Percentiles rank a stretch among this genome's conserved stretches.
These are phyloP conservation scores for Boletus insuetus DNA, from an alignment of 768 basidiomycete species.

Conservation along the genomic window DNA sequence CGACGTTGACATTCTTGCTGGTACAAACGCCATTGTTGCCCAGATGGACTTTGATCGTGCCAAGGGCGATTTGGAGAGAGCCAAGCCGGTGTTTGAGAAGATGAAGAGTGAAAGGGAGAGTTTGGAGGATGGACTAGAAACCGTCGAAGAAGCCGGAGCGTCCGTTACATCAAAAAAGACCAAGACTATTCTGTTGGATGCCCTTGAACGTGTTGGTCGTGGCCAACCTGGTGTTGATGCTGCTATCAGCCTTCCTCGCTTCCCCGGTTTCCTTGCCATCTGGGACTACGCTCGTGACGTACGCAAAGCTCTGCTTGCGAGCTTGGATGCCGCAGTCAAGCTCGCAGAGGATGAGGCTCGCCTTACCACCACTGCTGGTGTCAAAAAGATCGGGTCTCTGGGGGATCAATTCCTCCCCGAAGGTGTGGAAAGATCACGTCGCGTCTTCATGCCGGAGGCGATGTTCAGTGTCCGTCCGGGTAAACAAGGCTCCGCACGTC, in stretches of 20 bases:
- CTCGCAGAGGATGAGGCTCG: slow-evolving; percentile 85
- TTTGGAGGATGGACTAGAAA: slow-evolving; percentile 77
- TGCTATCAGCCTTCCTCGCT: slow-evolving; percentile 61
- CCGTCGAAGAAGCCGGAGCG: slow-evolving; percentile 73
- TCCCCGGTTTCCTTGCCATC: slow-evolving; percentile 77
- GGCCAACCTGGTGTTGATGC: slow-evolving; percentile 67
- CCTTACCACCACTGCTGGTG: slow-evolving; percentile 56
- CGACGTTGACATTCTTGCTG: slow-evolving; percentile 85
- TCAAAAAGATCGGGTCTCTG: slow-evolving; percentile 62
- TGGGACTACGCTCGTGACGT: slow-evolving; percentile 89
- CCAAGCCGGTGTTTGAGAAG: slow-evolving; percentile 83
- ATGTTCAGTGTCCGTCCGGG: slow-evolving; percentile 77
- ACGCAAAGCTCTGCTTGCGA: slow-evolving; percentile 68
- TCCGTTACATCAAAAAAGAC: slow-evolving; percentile 51
- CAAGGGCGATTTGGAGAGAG: slow-evolving; percentile 59
- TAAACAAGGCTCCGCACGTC: slow-evolving; percentile 38
- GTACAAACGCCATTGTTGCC: slow-evolving; percentile 86
- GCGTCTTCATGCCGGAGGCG: slow-evolving; percentile 94
- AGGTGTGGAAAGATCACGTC: slow-evolving; percentile 74
- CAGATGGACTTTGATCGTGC: slow-evolving; percentile 73
- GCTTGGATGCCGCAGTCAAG: slow-evolving; percentile 76
- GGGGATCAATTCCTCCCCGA: slow-evolving; percentile 77
- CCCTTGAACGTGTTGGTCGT: slow-evolving; percentile 72
- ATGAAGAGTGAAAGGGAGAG: slow-evolving; percentile 72
- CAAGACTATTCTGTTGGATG: slow-evolving; percentile 56